A percentile compares a stretch with the other conserved stretches of the same genome.
phyloP scores from a whole-genome alignment of 2,329 filamentous ascomycete genomes.

The Nigrospora osmanthi region DNA sequence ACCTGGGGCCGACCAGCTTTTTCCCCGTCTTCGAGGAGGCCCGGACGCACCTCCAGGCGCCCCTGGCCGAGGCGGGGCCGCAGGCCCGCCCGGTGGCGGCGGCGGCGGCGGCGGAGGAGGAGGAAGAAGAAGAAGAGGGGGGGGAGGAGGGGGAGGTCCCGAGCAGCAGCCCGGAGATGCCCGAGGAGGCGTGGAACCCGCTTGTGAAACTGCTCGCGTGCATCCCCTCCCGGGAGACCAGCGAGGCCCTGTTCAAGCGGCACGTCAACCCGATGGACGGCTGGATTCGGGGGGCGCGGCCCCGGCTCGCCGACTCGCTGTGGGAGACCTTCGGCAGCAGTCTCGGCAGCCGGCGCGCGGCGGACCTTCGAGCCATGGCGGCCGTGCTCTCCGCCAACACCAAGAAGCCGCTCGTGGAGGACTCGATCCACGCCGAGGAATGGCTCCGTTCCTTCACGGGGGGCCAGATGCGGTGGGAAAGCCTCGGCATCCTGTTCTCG shows the following conservation, averaged over 20 bases:
- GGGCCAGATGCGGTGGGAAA: conserved; percentile 20
- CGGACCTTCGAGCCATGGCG: conserved; percentile 2
- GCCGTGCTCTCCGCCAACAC: conserved; percentile 16
- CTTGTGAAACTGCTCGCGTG: background rate
- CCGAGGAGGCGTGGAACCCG: background rate
- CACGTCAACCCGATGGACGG: background rate
- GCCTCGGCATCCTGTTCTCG: conserved; percentile 16
- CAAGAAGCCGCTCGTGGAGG: conserved; percentile 13
- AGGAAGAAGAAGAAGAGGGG: background rate
- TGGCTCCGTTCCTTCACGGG: conserved; percentile 17
- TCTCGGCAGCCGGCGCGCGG: background rate
- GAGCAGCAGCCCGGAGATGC: background rate
- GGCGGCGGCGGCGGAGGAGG: too few relatives aligned
- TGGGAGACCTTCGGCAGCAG: background rate
- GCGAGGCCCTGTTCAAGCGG: background rate
- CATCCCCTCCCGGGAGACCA: background rate
- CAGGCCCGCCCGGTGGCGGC: background rate
- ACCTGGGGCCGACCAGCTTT: conserved; percentile 12
- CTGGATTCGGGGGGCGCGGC: background rate
- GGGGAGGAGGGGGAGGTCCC: background rate
- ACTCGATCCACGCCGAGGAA: conserved; percentile 14
- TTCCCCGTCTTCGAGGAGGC: conserved; percentile 25
- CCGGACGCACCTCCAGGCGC: conserved; percentile 14
- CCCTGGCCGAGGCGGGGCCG: background rate
- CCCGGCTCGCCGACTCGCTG: background rate